A percentile compares a stretch with the other conserved stretches of the same genome.
phyloP scores from a whole-genome alignment of 768 basidiomycete species.

The Tubosaeta brunneosetosa region DNA sequence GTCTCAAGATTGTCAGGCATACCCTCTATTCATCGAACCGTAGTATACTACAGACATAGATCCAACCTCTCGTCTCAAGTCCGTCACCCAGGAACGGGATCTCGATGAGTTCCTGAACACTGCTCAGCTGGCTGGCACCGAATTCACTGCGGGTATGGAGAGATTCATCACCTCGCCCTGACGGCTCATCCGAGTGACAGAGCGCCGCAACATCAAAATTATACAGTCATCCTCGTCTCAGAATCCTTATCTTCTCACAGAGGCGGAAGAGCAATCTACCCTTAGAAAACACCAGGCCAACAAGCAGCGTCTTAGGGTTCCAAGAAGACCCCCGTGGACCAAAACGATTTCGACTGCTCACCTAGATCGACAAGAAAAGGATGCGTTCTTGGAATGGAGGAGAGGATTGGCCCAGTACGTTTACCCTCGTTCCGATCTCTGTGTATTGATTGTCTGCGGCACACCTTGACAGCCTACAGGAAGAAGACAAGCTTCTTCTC shows the following conservation, averaged over 20 bases:
- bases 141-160: constrained; percentile 87
- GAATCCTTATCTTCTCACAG: constrained; percentile 83
- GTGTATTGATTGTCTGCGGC: not conserved
- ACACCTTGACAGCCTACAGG: constrained; percentile 61
- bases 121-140: constrained; percentile 89
- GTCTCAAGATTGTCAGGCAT: constrained; percentile 20
- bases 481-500: constrained; percentile 79
- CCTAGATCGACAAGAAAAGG: constrained; percentile 85
- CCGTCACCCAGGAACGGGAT: constrained; percentile 94
- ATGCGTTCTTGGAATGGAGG: constrained; percentile 90
- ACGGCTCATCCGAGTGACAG: constrained; percentile 33
- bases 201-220: constrained; percentile 76
- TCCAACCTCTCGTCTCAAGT: constrained; percentile 64
- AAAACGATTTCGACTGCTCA: constrained; percentile 71
- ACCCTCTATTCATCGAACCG: not conserved
- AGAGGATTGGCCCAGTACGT: constrained; percentile 86
- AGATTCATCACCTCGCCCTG: not conserved
- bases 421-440: not conserved
- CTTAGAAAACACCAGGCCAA: constrained; percentile 72
- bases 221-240: constrained; percentile 54
- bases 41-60: constrained; percentile 75
- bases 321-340: constrained; percentile 86
- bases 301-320: constrained; percentile 74
- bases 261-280: constrained; percentile 75
- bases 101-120: constrained; percentile 94